Evolutionary conservation across 176 grass and related monocot species (phyloP), one percentile per base, ranked within the genome.

Genomic region (Oryza longistaminata): DNA sequence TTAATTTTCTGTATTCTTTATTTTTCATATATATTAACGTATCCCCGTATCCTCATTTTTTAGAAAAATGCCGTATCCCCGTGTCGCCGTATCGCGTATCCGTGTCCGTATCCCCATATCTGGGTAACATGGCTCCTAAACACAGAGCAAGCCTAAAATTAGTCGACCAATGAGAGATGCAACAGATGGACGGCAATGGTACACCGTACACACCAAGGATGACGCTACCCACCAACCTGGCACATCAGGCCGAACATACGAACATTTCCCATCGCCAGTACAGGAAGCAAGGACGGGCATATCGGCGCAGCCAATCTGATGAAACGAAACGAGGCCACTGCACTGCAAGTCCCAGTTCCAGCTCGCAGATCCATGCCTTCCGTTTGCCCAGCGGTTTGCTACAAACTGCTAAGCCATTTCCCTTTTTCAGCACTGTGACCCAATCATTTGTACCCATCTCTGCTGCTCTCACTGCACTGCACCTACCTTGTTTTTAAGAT

Each of bases 371-470:
- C 85, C 85, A 80, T 14, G 85, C 50, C 69, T 34, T 22, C 17
- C 64, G 33, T 34, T 81, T 91, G 70, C 81, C 85, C 89, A 87
- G 70, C 64, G 50, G 85, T 80, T 80, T 68, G 61, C 85, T 35
- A 35, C 34, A 66, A 25, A 49, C 83, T 68, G 61, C 85, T 78
- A 45, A 50, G 6, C 69, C 79, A 16, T 87, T 83, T 33, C 75
- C 74, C 64, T 87, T 90, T 77, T 77, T 75, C 76, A 64, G 85
- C 85, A 87, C 64, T 84, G 76, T 81, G 85, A 80, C 75, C 85
- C 89, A 87, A 80, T 84, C 81, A 84, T 75, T 62, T 62, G 81
- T 84, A 68, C 80, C 72, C 58, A 55, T 64, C 66, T 31, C 88
- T 86, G 83, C 75, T 44, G 68, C 35, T 17, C 58, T 1, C 82